Evolutionary conservation across 2,329 filamentous ascomycete species (phyloP).

Genomic region (Fragosphaeria purpurea): DNA sequence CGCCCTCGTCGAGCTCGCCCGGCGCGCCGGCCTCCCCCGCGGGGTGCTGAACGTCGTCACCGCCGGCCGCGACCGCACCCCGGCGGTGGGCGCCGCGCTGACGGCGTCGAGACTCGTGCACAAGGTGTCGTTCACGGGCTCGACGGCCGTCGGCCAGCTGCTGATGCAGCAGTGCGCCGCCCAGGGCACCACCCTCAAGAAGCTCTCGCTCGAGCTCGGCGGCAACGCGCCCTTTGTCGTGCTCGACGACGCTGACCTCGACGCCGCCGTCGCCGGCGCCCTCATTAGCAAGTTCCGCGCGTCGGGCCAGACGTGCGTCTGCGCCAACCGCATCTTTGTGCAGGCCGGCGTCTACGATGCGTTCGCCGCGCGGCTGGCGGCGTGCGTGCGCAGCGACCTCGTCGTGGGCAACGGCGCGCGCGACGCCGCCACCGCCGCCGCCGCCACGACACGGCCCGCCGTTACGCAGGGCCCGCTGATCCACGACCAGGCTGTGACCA

Average conservation of each 20-base stretch:
- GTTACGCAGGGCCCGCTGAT: constrained; percentile 67
- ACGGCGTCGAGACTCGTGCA: constrained; percentile 67
- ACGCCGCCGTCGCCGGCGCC: constrained; percentile 71
- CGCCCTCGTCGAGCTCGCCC: constrained; percentile 75
- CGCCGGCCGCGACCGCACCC: constrained; percentile 59
- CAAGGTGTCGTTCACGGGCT: constrained; percentile 93
- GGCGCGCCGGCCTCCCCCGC: constrained; percentile 77
- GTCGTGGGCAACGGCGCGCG: constrained; percentile 63
- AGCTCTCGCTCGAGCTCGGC: constrained; percentile 76
- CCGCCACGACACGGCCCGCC: constrained; percentile 38
- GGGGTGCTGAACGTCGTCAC: constrained; percentile 88
- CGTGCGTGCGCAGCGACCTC: constrained; percentile 40
- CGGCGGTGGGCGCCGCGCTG: constrained; percentile 64
- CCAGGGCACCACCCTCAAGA: constrained; percentile 55
- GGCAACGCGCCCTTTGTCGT: constrained; percentile 95
- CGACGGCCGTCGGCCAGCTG: constrained; percentile 53
- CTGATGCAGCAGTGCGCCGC: constrained; percentile 82
- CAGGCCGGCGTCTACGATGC: constrained; percentile 68
- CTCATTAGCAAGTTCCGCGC: constrained; percentile 84
- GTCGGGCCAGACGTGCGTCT: constrained; percentile 91
- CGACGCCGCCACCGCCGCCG: constrained; percentile 63
- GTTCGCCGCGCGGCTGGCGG: constrained; percentile 38
- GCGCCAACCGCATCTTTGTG: constrained; percentile 73
- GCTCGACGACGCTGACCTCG: constrained; percentile 87
- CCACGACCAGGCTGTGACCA: constrained; percentile 68